Percentiles rank a stretch among this genome's conserved stretches.
phyloP scores from a whole-genome alignment of 2,329 filamentous ascomycete genomes.

The Biscogniauxia sp. region DNA sequence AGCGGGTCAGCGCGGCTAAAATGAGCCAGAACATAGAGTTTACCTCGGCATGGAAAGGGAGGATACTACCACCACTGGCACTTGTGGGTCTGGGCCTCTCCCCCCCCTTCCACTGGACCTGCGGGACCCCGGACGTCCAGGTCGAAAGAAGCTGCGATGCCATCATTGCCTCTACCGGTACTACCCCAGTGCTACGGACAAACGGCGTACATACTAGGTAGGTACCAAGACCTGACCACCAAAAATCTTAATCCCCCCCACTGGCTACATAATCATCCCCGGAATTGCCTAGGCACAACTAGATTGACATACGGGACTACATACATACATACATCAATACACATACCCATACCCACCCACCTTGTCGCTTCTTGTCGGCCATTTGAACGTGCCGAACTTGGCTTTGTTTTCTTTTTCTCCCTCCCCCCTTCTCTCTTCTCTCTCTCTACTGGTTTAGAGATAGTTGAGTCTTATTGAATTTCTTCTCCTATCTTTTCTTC shows the following conservation, averaged over 20 bases:
- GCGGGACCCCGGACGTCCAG: background rate
- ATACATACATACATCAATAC: background rate
- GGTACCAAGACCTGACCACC: background rate
- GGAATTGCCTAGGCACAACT: background rate
- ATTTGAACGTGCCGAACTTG: background rate
- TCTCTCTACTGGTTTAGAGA: slow-evolving; percentile 4
- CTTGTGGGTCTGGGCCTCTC: background rate
- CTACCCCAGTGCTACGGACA: background rate
- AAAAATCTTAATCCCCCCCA: too few relatives aligned
- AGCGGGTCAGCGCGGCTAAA: slow-evolving; percentile 15
- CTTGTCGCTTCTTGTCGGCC: background rate
- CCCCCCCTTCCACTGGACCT: background rate
- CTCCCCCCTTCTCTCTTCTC: background rate
- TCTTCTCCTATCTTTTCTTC: slow-evolving; percentile 7
- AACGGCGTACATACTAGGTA: background rate
- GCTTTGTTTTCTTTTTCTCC: background rate
- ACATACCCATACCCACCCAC: background rate
- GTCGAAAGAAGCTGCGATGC: background rate
- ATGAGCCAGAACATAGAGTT: slow-evolving; percentile 8
- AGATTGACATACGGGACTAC: too few relatives aligned
- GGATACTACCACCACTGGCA: too few relatives aligned
- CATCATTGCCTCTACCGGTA: background rate
- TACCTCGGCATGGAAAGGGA: slow-evolving; percentile 26
- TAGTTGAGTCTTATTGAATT: slow-evolving; percentile 3
- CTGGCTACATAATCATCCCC: too few relatives aligned